Percentiles rank a stretch among this genome's conserved stretches.
These are phyloP conservation scores for Chalaropsis thielavioides DNA, from an alignment of 2,329 filamentous ascomycete genomes.

Conservation along the genomic window DNA sequence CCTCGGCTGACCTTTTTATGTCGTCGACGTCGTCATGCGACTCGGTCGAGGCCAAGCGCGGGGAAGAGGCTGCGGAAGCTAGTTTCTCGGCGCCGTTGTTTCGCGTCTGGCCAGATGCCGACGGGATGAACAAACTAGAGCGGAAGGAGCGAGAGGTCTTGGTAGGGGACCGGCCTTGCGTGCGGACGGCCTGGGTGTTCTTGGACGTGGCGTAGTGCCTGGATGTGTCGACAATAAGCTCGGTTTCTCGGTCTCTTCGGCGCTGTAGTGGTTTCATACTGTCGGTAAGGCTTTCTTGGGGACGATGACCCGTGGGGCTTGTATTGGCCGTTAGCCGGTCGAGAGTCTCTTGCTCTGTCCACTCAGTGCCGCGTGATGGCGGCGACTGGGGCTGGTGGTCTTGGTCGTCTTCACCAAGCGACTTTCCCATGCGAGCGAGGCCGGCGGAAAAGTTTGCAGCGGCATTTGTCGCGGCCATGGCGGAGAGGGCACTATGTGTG, in stretches of 20 bases:
- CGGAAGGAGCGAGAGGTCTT: conserved; percentile 65
- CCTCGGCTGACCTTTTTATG: conserved; percentile 27
- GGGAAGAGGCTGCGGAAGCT: conserved; percentile 54
- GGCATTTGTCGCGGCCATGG: conserved; percentile 1
- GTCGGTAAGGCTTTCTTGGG: conserved; percentile 52
- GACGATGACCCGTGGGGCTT: conserved; percentile 50
- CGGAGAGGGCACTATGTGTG: conserved; percentile 11
- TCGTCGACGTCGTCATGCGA: conserved; percentile 24
- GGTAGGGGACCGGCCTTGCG: conserved; percentile 39
- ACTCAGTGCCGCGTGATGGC: conserved; percentile 64
- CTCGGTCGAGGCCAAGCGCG: conserved; percentile 41
- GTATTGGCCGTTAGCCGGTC: conserved; percentile 61
- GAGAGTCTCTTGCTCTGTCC: conserved; percentile 57
- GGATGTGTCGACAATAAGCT: conserved; percentile 44
- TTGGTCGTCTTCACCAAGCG: conserved; percentile 30
- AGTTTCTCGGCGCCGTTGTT: conserved; percentile 64
- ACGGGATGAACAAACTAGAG: conserved; percentile 55
- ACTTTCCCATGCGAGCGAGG: conserved; percentile 10
- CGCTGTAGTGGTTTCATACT: conserved; percentile 62
- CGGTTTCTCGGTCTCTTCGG: conserved; percentile 25
- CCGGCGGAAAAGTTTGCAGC: conserved; percentile 13
- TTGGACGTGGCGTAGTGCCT: conserved; percentile 35
- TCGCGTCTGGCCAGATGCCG: conserved; percentile 33
- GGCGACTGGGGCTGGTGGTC: conserved; percentile 39
- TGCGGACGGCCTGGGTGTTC: conserved; percentile 20